Evolutionary conservation across 768 basidiomycete genomes (phyloP).

Genomic region (Lentinula edodes): DNA sequence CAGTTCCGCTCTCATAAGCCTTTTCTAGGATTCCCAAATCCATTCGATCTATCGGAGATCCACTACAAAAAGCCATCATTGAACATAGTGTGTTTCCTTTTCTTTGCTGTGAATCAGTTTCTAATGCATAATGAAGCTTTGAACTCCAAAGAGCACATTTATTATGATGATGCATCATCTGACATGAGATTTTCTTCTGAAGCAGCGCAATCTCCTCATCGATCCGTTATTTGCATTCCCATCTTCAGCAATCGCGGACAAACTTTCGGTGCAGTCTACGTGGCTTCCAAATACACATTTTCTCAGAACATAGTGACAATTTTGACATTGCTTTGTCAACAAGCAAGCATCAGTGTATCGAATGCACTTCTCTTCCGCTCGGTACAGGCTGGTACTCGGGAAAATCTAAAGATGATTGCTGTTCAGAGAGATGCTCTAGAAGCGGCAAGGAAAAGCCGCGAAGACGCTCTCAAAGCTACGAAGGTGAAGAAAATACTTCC

Average conservation of each 20-base stretch:
- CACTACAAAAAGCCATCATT: conserved; percentile 62
- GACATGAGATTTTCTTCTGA: conserved; percentile 70
- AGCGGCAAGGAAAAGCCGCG: conserved; percentile 61
- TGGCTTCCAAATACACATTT: conserved; percentile 63
- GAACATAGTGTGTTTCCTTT: conserved; percentile 45
- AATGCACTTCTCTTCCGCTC: conserved; percentile 73
- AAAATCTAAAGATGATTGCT: conserved; percentile 76
- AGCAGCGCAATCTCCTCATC: conserved; percentile 52
- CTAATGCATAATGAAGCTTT: conserved; percentile 35
- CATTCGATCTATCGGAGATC: conserved; percentile 52
- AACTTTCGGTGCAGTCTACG: conserved; percentile 66
- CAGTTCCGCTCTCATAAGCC: conserved; percentile 2
- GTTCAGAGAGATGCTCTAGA: conserved; percentile 65
- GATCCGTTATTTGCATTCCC: conserved; percentile 63
- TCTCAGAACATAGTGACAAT: conserved; percentile 55
- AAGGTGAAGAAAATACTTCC: conserved; percentile 35
- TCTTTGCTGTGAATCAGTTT: neutral
- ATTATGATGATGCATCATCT: conserved; percentile 52
- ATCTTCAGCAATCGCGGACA: conserved; percentile 73
- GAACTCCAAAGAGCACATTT: conserved; percentile 59
- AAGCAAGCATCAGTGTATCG: conserved; percentile 71
- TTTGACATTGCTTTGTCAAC: conserved; percentile 61
- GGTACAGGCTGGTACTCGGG: conserved; percentile 66
- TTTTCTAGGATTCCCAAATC: conserved; percentile 46
- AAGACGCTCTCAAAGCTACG: conserved; percentile 70